phyloP scores from a whole-genome alignment of 495 filamentous ascomycete genomes.

The Penicillium salamii region DNA sequence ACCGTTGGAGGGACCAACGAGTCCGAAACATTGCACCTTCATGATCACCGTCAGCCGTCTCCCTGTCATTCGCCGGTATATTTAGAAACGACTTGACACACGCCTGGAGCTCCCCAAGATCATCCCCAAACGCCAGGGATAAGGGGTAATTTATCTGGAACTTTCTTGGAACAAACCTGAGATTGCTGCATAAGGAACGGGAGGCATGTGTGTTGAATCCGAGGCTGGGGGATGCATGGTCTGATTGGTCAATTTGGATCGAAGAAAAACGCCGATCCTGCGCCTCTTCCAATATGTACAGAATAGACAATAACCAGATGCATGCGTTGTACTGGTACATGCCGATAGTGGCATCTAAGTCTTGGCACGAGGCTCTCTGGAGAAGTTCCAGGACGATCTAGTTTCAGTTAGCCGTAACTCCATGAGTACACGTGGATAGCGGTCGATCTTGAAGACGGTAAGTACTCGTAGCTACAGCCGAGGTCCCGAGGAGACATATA shows the following conservation, averaged over 20 bases:
- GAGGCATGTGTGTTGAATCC: background rate
- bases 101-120: background rate
- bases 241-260: background rate
- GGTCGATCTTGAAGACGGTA: no score
- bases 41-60: background rate
- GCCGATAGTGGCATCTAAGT: no score
- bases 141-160: conserved; percentile 4
- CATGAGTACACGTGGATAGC: no score
- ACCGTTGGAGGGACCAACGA: background rate
- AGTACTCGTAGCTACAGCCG: no score
- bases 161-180: background rate
- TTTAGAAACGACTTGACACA: conserved; percentile 6
- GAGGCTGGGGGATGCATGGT: background rate
- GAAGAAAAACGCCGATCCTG: background rate
- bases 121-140: background rate
- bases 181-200: background rate
- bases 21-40: background rate
- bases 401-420: no score
- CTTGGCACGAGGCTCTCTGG: no score
- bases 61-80: background rate
- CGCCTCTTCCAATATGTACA: background rate
- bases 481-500: no score
- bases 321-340: no score
- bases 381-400: no score
- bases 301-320: no score